phyloP scores from a whole-genome alignment of 305 asterid genomes.

The Fraxinus paxiana region DNA sequence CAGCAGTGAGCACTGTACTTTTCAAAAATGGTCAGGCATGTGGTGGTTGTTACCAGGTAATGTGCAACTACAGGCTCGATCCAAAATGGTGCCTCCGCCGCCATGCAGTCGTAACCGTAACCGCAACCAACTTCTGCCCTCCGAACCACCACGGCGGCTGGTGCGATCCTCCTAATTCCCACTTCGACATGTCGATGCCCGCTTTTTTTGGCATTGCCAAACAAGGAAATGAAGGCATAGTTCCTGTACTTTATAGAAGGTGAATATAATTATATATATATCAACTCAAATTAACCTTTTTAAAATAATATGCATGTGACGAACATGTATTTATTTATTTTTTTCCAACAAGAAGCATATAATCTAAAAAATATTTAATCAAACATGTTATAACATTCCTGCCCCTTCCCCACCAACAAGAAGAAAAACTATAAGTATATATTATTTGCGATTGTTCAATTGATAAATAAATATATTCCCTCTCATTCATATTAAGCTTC shows the following conservation, averaged over 20 bases:
- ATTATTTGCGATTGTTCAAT: neutral
- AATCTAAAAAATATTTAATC: neutral
- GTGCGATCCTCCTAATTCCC: conserved; percentile 71
- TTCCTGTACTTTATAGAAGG: conserved; percentile 59
- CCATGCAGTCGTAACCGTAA: conserved; percentile 41
- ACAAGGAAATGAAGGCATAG: conserved; percentile 52
- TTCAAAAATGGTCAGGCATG: conserved; percentile 61
- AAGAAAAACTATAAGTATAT: neutral
- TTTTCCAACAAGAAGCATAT: neutral
- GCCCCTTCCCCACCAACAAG: neutral
- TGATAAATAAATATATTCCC: neutral
- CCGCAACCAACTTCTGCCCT: conserved; percentile 73
- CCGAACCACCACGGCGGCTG: conserved; percentile 64
- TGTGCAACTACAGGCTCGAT: conserved; percentile 40
- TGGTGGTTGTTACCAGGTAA: conserved; percentile 56
- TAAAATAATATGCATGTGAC: neutral
- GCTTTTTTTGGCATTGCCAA: conserved; percentile 67
- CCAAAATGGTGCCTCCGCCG: conserved; percentile 49
- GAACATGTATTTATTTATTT: neutral
- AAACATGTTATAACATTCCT: neutral
- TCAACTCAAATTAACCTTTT: neutral
- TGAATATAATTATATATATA: neutral
- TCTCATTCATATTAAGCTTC: neutral
- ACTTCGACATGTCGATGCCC: conserved; percentile 70
- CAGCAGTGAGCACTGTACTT: conserved; percentile 58